A percentile compares a stretch with the other conserved stretches of the same genome.
These are phyloP conservation scores for Cytospora piceae DNA, from an alignment of 2,329 filamentous ascomycete genomes.

Conservation along the genomic window DNA sequence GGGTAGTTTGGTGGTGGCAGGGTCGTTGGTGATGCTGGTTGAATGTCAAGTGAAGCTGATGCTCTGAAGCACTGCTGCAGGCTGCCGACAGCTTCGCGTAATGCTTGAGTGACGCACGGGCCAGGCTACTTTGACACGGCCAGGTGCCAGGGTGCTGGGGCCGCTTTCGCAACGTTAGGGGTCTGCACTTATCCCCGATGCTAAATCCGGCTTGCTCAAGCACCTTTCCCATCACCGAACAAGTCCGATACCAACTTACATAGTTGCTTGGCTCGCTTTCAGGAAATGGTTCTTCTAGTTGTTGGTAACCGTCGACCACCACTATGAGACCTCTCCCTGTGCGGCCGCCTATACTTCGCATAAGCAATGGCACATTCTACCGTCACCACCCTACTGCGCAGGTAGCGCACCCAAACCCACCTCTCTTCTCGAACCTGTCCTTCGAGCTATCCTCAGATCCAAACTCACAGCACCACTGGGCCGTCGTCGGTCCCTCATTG, in stretches of 20 bases:
- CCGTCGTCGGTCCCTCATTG: constrained; percentile 78
- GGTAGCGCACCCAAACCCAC: constrained; percentile 61
- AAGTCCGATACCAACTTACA: neutral
- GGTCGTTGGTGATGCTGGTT: constrained; percentile 20
- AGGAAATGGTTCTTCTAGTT: constrained; percentile 10
- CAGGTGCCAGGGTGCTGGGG: neutral
- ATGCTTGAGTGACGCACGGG: constrained; percentile 17
- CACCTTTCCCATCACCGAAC: neutral
- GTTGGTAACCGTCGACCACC: constrained; percentile 1
- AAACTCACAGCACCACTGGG: constrained; percentile 69
- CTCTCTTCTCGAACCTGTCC: constrained; percentile 72
- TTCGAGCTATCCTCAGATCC: constrained; percentile 69
- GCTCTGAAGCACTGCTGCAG: constrained; percentile 19
- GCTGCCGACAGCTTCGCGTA: constrained; percentile 31
- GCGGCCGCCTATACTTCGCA: constrained; percentile 66
- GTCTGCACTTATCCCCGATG: neutral
- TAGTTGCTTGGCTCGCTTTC: neutral
- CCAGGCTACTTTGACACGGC: constrained; percentile 3
- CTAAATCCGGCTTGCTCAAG: neutral
- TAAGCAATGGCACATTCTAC: constrained; percentile 83
- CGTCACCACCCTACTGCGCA: constrained; percentile 67
- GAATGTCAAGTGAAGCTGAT: constrained; percentile 11
- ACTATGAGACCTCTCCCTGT: constrained; percentile 43
- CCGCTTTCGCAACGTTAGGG: neutral
- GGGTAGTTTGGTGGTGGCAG: neutral